A percentile compares a stretch with the other conserved stretches of the same genome.
Evolutionary conservation across 805 yeast species (phyloP).

Genomic region (Wickerhamiella occidentalis): DNA sequence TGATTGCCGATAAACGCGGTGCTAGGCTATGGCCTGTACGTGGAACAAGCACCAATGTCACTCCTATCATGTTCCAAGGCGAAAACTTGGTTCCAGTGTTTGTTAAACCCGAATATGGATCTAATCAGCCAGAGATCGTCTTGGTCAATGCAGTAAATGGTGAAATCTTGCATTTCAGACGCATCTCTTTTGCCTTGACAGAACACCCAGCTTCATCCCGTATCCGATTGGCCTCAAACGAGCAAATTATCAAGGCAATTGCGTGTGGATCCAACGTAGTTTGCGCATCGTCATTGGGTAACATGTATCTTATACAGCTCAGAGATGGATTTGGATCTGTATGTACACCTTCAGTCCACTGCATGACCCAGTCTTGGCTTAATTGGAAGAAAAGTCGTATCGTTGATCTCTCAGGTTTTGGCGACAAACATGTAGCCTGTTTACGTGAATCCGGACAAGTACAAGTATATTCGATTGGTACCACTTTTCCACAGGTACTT

Average conservation of each 20-base stretch:
- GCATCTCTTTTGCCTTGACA: conserved; percentile 3
- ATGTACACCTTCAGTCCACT: background rate
- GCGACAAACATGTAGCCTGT: background rate
- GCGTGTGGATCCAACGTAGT: conserved; percentile 6
- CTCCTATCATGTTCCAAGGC: conserved; percentile 7
- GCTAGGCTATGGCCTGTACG: conserved; percentile 5
- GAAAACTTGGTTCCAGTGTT: conserved; percentile 4
- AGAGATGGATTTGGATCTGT: conserved; percentile 9
- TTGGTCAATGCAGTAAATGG: background rate
- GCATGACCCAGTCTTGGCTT: conserved; percentile 3
- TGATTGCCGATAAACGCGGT: background rate
- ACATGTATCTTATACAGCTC: conserved; percentile 1
- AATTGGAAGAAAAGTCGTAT: background rate
- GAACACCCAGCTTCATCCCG: background rate
- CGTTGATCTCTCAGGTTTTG: background rate
- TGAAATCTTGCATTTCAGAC: conserved; percentile 1
- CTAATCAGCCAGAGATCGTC: conserved; percentile 6
- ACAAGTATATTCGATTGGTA: background rate
- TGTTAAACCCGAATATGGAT: background rate
- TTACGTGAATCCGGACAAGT: background rate
- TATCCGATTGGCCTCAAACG: background rate
- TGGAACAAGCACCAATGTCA: background rate
- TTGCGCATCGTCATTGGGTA: background rate
- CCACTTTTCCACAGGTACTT: background rate
- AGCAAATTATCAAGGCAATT: background rate